These are phyloP conservation scores for Prunus armeniaca DNA, from an alignment of 306 rosid species.

Conservation along the genomic window DNA sequence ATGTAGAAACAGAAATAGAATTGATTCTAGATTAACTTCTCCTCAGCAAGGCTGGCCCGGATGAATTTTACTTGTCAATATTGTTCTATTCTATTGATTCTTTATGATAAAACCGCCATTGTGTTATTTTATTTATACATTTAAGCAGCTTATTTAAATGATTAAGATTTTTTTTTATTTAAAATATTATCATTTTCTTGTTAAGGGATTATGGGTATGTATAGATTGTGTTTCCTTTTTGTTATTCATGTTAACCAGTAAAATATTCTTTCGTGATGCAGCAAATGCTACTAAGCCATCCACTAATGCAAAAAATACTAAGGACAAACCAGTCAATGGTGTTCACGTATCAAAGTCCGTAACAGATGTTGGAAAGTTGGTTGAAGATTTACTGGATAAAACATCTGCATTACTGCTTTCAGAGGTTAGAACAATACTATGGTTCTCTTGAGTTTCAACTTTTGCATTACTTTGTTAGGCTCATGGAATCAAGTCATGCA, in stretches of 20 bases:
- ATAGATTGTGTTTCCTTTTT: neutral
- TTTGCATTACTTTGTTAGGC: slow-evolving; percentile 1
- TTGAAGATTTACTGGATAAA: slow-evolving; percentile 69
- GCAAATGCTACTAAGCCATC: slow-evolving; percentile 47
- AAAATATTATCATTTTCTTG: neutral
- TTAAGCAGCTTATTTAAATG: neutral
- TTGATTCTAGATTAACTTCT: neutral
- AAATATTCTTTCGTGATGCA: slow-evolving; percentile 32
- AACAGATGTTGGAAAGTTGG: slow-evolving; percentile 68
- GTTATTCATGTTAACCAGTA: neutral
- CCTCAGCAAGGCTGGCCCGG: neutral
- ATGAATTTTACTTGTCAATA: neutral
- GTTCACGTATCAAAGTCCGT: slow-evolving; percentile 30
- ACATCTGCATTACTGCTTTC: slow-evolving; percentile 64
- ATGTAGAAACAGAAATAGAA: neutral
- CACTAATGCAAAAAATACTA: slow-evolving; percentile 31
- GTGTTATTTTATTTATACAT: neutral
- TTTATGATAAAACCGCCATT: neutral
- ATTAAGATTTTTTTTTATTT: neutral
- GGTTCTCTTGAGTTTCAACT: slow-evolving; percentile 12
- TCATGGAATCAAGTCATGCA: slow-evolving; percentile 35
- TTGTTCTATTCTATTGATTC: neutral
- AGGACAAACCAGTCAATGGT: slow-evolving; percentile 45
- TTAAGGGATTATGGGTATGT: neutral
- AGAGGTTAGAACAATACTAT: slow-evolving; percentile 48